Percentiles rank a stretch among this genome's conserved stretches.
Evolutionary conservation across 495 filamentous ascomycete genomes (phyloP).

Genomic region (Bombardia bombarda): DNA sequence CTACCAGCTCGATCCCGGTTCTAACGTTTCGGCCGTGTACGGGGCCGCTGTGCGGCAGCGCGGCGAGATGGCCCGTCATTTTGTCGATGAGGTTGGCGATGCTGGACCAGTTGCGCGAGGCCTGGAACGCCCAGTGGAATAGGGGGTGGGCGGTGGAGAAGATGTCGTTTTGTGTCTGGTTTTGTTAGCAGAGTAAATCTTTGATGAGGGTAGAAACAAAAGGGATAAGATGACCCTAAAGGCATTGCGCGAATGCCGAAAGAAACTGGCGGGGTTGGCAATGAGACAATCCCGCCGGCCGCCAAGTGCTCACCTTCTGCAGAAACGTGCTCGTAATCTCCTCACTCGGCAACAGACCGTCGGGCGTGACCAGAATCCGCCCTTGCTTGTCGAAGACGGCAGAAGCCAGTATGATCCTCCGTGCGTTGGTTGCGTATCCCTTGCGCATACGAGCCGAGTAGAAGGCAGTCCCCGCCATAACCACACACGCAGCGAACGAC

Average conservation of each 20-base stretch:
- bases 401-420: slow-evolving; percentile 69
- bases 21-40: slow-evolving; percentile 10
- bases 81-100: slow-evolving; percentile 59
- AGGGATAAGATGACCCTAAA: slow-evolving; percentile 28
- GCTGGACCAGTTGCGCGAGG: slow-evolving; percentile 64
- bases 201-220: not conserved
- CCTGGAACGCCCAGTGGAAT: slow-evolving; percentile 82
- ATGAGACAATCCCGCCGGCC: no score
- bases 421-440: slow-evolving; percentile 55
- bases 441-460: slow-evolving; percentile 47
- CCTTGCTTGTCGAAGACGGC: slow-evolving; percentile 70
- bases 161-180: slow-evolving; percentile 60
- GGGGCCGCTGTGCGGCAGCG: slow-evolving; percentile 20
- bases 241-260: not conserved
- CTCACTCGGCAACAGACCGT: slow-evolving; percentile 70
- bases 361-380: slow-evolving; percentile 67
- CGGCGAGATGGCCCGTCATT: slow-evolving; percentile 55
- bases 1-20: slow-evolving; percentile 25
- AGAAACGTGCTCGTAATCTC: slow-evolving; percentile 76
- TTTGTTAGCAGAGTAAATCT: slow-evolving; percentile 36
- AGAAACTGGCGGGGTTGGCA: no score
- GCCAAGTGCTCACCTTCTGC: slow-evolving; percentile 48
- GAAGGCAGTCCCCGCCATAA: slow-evolving; percentile 41
- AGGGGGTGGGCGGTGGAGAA: slow-evolving; percentile 71
- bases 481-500: slow-evolving; percentile 54